These are phyloP conservation scores for Parafenestella ontariensis DNA, from an alignment of 2,329 filamentous ascomycete species.

Conservation along the genomic window DNA sequence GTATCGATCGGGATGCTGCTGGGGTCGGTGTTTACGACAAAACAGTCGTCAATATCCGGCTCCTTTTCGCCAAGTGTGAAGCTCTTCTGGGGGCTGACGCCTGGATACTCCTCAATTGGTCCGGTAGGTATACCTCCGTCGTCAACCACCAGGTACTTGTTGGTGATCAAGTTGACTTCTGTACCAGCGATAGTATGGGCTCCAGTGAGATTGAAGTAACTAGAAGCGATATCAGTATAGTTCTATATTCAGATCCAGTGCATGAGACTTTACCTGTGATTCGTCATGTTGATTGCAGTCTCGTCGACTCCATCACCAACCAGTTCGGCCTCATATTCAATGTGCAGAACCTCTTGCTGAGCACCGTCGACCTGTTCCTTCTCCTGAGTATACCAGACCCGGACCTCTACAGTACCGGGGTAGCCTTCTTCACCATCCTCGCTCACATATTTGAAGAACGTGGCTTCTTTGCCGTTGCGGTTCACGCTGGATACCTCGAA, in stretches of 20 bases:
- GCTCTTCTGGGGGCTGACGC: conserved; percentile 67
- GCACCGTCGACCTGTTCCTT: conserved; percentile 69
- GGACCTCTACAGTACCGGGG: conserved; percentile 81
- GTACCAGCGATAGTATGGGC: conserved; percentile 68
- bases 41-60: conserved; percentile 89
- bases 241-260: background rate
- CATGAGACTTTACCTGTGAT: conserved; percentile 75
- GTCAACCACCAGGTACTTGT: conserved; percentile 77
- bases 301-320: conserved; percentile 78
- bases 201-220: conserved; percentile 72
- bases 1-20: conserved; percentile 59
- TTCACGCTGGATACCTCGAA: conserved; percentile 71
- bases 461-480: conserved; percentile 55
- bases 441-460: conserved; percentile 64
- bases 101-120: conserved; percentile 68
- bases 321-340: conserved; percentile 90
- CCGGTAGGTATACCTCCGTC: conserved; percentile 75
- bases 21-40: conserved; percentile 74
- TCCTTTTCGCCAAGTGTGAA: conserved; percentile 76
- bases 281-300: conserved; percentile 91
- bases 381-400: conserved; percentile 78
- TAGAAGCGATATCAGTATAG: conserved; percentile 33
- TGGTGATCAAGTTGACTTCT: conserved; percentile 63
- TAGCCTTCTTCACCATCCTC: conserved; percentile 87
- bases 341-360: conserved; percentile 74